Base-by-base conservation (phyloP, 192 early-diverging fungal genomes). In the Borealophlyctis nickersoniae region DNA sequence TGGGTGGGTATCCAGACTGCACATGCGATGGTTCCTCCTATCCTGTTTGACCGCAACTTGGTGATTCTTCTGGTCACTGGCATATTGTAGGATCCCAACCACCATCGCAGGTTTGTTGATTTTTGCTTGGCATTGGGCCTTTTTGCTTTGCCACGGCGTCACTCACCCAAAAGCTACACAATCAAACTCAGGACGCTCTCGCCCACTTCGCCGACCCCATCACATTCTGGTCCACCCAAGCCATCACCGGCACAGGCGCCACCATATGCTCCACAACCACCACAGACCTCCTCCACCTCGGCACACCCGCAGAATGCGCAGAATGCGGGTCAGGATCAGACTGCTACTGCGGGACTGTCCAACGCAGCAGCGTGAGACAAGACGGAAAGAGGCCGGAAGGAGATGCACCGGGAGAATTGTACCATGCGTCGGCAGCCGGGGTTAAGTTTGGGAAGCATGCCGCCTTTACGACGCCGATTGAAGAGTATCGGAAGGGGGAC, bases 221-320 rank as follows among this genome's bases (percentile, higher is more conserved):
- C 66, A 82, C 80, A 0, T 82, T 82, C 52, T 82, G 80, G 80
- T 62, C 65, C 1, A 74, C 76, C 36, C 63, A 64, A 53, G 80
- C 79, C 1, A 67, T 61, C 1, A 77, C 70, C 58, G 79, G 73
- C 14, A 52, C 36, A 39, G 76, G 79, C 3, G 73, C 75, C n/a
- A 73, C 74, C 32, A 76, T 77, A 35, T 75, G 69, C 56, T 76
- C 74, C 5, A 65, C 65, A 16, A 45, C 29, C 22, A 36, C 58
- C 2, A 29, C 14, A 22, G 49, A 52, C 0, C 56, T 62, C 16
- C 13, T 49, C 22, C 60, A 45, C 23, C 13, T 53, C 11, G 23
- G 48, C 33, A 34, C 22, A 28, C 32, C 23, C 9, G 52, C 52
- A 5, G 5, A 7, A 22, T 53, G 52, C 7, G 52, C 11, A 16